These are phyloP conservation scores for Candida ortonii DNA, from an alignment of 805 yeast species.

Conservation along the genomic window DNA sequence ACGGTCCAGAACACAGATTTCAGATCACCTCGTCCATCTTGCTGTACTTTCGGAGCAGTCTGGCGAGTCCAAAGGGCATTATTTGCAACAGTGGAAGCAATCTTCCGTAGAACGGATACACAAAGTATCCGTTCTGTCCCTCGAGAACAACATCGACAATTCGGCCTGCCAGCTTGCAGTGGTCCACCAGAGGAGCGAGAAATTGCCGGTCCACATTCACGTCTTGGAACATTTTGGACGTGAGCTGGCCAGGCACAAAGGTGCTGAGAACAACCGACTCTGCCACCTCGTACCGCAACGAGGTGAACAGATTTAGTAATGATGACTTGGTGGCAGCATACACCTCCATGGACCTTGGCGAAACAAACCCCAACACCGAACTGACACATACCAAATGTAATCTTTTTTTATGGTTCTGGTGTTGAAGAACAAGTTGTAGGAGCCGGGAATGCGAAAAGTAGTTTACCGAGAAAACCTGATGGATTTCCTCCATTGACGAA, in stretches of 20 bases:
- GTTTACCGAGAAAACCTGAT: constrained; percentile 39
- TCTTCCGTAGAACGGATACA: constrained; percentile 47
- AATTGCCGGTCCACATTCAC: constrained; percentile 40
- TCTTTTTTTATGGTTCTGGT: constrained; percentile 28
- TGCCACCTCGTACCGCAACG: constrained; percentile 40
- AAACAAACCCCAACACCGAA: constrained; percentile 47
- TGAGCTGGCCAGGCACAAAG: constrained; percentile 51
- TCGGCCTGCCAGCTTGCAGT: constrained; percentile 34
- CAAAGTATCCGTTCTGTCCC: constrained; percentile 43
- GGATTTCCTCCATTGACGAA: constrained; percentile 24
- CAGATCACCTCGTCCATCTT: constrained; percentile 28
- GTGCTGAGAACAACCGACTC: constrained; percentile 34
- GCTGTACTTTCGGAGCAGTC: constrained; percentile 26
- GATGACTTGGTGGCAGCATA: constrained; percentile 53
- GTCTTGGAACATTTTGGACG: constrained; percentile 47
- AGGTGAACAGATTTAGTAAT: constrained; percentile 41
- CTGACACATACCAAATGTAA: constrained; percentile 43
- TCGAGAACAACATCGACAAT: constrained; percentile 33
- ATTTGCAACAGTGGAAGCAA: constrained; percentile 41
- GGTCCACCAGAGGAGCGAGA: constrained; percentile 48
- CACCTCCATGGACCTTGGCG: constrained; percentile 45
- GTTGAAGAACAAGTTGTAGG: constrained; percentile 28
- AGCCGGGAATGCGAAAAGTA: constrained; percentile 43
- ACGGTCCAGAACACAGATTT: not conserved
- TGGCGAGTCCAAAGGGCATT: constrained; percentile 41